phyloP scores from a whole-genome alignment of 179 eudicot species.

The Beta lomatogona region DNA sequence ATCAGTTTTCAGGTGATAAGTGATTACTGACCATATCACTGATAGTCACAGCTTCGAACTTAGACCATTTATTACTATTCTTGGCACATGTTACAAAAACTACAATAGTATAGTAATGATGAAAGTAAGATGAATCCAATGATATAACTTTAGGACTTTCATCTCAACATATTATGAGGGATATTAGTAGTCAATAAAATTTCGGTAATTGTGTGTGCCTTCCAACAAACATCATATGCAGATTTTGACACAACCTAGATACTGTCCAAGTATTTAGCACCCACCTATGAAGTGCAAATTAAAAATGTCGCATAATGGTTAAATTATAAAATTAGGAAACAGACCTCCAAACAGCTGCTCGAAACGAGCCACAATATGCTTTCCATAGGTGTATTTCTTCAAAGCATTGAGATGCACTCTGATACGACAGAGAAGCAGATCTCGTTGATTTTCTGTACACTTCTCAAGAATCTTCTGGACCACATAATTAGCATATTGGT shows the following conservation, averaged over 20 bases:
- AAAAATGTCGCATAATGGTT: not conserved
- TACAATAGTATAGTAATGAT: too few relatives aligned
- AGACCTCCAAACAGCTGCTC: constrained; percentile 52
- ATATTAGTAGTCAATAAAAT: too few relatives aligned
- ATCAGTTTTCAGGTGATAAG: too few relatives aligned
- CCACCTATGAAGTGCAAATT: not conserved
- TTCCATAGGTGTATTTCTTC: constrained; percentile 94
- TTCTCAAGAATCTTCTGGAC: constrained; percentile 78
- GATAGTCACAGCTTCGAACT: too few relatives aligned
- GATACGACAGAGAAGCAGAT: constrained; percentile 60
- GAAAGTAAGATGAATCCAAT: too few relatives aligned
- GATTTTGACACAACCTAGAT: not conserved
- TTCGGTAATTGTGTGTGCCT: too few relatives aligned
- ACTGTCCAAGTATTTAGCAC: not conserved
- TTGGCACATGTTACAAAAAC: too few relatives aligned
- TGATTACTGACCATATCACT: too few relatives aligned
- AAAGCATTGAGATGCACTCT: constrained; percentile 66
- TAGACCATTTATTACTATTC: too few relatives aligned
- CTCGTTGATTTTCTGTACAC: constrained; percentile 62
- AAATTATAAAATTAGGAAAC: not conserved
- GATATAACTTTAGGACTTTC: too few relatives aligned
- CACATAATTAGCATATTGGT: constrained; percentile 89
- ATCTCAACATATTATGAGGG: too few relatives aligned
- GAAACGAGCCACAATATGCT: constrained; percentile 84
- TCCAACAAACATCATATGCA: not conserved